phyloP scores from a whole-genome alignment of 805 yeast genomes.

The Metschnikowia picachoensis region DNA sequence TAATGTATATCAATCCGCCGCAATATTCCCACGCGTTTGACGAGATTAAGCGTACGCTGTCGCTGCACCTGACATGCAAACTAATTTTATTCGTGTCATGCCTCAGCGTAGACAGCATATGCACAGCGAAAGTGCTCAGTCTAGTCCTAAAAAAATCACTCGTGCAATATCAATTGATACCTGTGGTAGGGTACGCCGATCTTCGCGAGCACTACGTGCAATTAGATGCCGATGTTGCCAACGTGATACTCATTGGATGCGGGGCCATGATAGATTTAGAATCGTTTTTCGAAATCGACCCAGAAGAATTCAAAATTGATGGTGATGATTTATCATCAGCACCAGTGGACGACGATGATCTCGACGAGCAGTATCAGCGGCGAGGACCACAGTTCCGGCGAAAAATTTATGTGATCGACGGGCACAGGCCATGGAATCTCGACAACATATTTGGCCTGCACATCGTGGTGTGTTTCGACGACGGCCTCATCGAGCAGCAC shows the following conservation, averaged over 20 bases:
- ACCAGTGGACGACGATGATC: constrained; percentile 8
- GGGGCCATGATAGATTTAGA: constrained; percentile 91
- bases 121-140: constrained; percentile 78
- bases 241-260: constrained; percentile 81
- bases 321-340: constrained; percentile 17
- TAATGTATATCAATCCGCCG: constrained; percentile 73
- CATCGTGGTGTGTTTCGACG: constrained; percentile 78
- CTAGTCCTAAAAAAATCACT: constrained; percentile 71
- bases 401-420: constrained; percentile 78
- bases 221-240: constrained; percentile 71
- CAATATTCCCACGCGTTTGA: constrained; percentile 66
- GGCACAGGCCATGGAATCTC: constrained; percentile 94
- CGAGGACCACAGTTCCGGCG: constrained; percentile 36
- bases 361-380: constrained; percentile 16
- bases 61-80: constrained; percentile 91
- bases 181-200: constrained; percentile 89
- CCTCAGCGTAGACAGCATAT: constrained; percentile 84
- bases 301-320: constrained; percentile 43
- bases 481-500: constrained; percentile 66
- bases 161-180: constrained; percentile 83
- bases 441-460: constrained; percentile 87
- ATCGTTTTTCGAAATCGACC: constrained; percentile 61
- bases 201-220: constrained; percentile 57
- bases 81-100: constrained; percentile 86
- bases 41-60: constrained; percentile 63